Percentiles rank a stretch among this genome's conserved stretches.
Conservation (phyloP, 2,329 filamentous ascomycete species). For the Pestalotiopsis sp. region DNA sequence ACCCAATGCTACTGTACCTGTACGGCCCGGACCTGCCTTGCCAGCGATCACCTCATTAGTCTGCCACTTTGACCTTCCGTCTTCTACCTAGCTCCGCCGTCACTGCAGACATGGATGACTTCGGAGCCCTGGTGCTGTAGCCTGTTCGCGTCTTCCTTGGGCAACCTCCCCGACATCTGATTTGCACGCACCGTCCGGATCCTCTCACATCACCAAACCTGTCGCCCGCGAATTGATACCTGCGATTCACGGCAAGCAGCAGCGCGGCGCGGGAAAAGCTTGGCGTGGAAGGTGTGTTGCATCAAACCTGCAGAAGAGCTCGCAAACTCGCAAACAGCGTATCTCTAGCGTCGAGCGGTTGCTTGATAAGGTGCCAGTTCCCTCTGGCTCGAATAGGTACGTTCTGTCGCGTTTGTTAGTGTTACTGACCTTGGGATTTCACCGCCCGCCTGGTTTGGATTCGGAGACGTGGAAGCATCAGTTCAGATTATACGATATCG, state of each 20-base stretch:
- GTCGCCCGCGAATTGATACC: background rate
- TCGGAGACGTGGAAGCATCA: background rate
- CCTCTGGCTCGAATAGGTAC: background rate
- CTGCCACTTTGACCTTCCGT: conserved; percentile 2
- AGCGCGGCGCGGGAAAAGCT: background rate
- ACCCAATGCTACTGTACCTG: background rate
- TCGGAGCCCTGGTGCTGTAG: background rate
- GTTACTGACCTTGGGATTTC: background rate
- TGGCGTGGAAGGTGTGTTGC: conserved; percentile 3
- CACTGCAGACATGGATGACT: background rate
- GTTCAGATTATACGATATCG: background rate
- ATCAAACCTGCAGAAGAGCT: background rate
- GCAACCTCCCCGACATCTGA: background rate
- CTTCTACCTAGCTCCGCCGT: conserved; percentile 6
- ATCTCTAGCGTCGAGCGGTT: background rate
- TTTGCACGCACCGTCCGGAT: background rate
- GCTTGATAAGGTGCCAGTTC: background rate
- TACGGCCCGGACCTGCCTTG: background rate
- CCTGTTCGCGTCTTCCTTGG: background rate
- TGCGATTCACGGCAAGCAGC: background rate
- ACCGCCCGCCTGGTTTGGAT: background rate
- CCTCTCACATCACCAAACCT: background rate
- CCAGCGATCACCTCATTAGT: conserved; percentile 5
- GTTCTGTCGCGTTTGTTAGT: background rate
- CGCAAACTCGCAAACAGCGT: background rate